Base-by-base conservation (phyloP, 2,329 filamentous ascomycete species). In the Clonostachys solani region DNA sequence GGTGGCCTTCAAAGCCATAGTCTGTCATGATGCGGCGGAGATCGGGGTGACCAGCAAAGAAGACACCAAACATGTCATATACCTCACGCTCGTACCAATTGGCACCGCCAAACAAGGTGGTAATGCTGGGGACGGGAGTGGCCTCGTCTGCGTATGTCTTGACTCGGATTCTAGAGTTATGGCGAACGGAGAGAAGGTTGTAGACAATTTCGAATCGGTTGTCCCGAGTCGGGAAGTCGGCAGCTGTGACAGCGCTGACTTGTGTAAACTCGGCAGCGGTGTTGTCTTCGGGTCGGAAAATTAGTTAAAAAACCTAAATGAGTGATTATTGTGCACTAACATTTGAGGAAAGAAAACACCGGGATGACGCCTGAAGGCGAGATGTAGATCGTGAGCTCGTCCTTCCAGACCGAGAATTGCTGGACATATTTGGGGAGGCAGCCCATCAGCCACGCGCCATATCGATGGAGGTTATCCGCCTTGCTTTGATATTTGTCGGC, bases 331-430 rank as follows among this genome's bases (percentile, higher is more conserved):
- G 47, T 51, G 43, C 23, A 60, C 64, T 49, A 63, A 83, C 81
- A 82, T 75, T 97, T 97, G 60, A 99, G 79, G 75, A 99, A 99
- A 51, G 81, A 83, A 69, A 99, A 92, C 60, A 95, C 87, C 37
- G 94, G 94, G 57, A 96, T 82, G 58, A 97, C 84, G 56, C 90
- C 94, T 36, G 87, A 74, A 2, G 94, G 94, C 43, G 89, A 78
- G 62, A 97, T 94, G 71, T 95, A 92, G 67, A 96, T 89, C 59
- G 87, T 91, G 65, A 99, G 83, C 72, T 99, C 94, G 66, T 99
- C 94, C 75, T 99, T 99, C 94, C 94, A 99, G 47, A 99, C 92
- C 12, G 92, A 95, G 75, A 97, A 97, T 74, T 99, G 94, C 75
- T 99, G 95, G 60, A 99, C 83, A 72, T 96, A 96, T 78, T 96